phyloP scores from a whole-genome alignment of 1,284 basidiomycete genomes.

The Marasmius tenuissimus region DNA sequence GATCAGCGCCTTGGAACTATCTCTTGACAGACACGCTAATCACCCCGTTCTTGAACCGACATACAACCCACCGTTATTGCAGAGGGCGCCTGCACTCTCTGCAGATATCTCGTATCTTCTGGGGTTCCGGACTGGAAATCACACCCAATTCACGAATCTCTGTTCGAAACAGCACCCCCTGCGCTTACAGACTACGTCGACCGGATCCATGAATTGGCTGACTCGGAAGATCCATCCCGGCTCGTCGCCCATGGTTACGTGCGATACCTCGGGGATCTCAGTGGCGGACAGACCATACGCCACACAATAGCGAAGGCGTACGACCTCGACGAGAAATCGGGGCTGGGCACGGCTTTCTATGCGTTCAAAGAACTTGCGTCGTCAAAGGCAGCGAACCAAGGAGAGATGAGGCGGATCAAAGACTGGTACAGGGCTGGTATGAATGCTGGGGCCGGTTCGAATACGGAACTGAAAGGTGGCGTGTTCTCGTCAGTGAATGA shows the following conservation, averaged over 20 bases:
- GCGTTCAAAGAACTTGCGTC: conserved; percentile 61
- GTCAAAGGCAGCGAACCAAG: conserved; percentile 41
- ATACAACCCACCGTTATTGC: conserved; percentile 70
- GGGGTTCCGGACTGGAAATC: conserved; percentile 55
- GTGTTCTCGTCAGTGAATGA: conserved; percentile 4
- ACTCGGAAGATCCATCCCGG: conserved; percentile 46
- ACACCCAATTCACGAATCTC: conserved; percentile 50
- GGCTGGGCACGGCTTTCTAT: conserved; percentile 68
- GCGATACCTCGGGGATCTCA: conserved; percentile 84
- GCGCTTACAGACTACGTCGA: conserved; percentile 55
- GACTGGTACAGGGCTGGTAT: conserved; percentile 76
- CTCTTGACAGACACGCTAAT: conserved; percentile 60
- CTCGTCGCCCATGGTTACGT: conserved; percentile 83
- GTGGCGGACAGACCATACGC: conserved; percentile 78
- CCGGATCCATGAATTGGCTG: conserved; percentile 45
- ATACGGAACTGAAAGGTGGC: conserved; percentile 55
- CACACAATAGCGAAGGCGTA: conserved; percentile 68
- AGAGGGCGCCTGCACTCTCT: conserved; percentile 57
- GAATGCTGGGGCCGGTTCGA: conserved; percentile 61
- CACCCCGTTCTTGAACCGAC: conserved; percentile 66
- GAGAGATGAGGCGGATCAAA: conserved; percentile 76
- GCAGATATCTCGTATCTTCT: conserved; percentile 72
- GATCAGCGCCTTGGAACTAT: conserved; percentile 61
- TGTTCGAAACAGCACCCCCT: conserved; percentile 45
- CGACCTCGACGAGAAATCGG: conserved; percentile 50